Evolutionary conservation across 208 protist species (phyloP), one percentile per base, ranked within the genome.

Genomic region (Kentomonas sorsogonicus): DNA sequence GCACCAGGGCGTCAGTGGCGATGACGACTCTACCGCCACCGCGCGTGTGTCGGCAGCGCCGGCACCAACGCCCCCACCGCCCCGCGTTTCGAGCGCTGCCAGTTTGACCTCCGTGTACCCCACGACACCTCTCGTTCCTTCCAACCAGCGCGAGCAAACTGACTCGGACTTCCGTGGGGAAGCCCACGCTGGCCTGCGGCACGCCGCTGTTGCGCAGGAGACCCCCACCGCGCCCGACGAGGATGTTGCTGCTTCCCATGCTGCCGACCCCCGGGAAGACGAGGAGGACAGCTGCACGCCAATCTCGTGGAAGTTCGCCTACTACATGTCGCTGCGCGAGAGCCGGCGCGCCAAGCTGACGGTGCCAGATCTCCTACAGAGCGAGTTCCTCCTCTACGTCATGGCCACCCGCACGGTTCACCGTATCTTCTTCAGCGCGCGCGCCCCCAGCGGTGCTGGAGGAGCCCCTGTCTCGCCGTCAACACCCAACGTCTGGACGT

Each of bases 261-360:
- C n/a, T n/a, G n/a, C n/a, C n/a, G n/a, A n/a, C n/a, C n/a, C n/a
- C n/a, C n/a, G n/a, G n/a, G n/a, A n/a, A n/a, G n/a, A n/a, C n/a
- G n/a, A n/a, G n/a, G n/a, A n/a, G n/a, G n/a, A n/a, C n/a, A n/a
- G n/a, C n/a, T n/a, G n/a, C n/a, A n/a, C 54, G 1, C 36, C 58
- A 34, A 73, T 91, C 25, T 94, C 83, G n/a, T 94, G 83, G 80
- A 94, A 94, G 66, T 94, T 91, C 63, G 83, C 83, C 20, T 94
- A 79, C 60, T 83, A 85, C 66, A 94, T 91, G 83, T 86, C 86
- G 20, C 65, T 61, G 11, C 77, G 83, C 15, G 83, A 91, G 31
- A 67, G 78, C 7, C 55, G 53, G 1, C 77, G 86, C 3, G 30
- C 43, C 5, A 47, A 27, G 18, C 40, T 94, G 15, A 78, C 72